These are phyloP conservation scores for Circinella umbellata DNA, from an alignment of 371 early-diverging fungal genomes.

Conservation along the genomic window DNA sequence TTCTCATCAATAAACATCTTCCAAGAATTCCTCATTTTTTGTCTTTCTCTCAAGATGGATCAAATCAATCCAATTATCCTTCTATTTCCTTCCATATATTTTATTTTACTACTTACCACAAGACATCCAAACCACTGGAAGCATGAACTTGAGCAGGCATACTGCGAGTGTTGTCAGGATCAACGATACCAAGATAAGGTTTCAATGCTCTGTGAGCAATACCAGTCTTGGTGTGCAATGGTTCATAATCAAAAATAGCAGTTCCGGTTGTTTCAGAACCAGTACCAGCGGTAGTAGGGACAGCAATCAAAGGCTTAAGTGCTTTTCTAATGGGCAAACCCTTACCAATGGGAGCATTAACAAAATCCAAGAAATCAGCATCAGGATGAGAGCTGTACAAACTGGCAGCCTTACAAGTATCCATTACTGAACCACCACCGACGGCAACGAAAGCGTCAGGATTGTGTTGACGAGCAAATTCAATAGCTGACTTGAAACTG, in stretches of 20 bases:
- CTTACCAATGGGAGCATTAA: conserved; percentile 93
- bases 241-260: conserved; percentile 89
- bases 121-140: conserved; percentile 87
- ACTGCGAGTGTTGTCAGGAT: conserved; percentile 85
- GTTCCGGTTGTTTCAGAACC: conserved; percentile 93
- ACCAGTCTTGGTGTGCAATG: conserved; percentile 87
- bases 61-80: too few relatives aligned
- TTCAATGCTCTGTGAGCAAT: conserved; percentile 88
- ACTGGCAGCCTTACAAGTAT: conserved; percentile 92
- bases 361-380: conserved; percentile 89
- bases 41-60: background rate
- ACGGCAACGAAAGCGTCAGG: conserved; percentile 91
- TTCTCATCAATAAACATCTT: background rate
- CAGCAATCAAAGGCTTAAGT: conserved; percentile 82
- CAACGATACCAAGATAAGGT: conserved; percentile 87
- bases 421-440: conserved; percentile 94
- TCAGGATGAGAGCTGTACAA: conserved; percentile 83
- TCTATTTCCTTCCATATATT: background rate
- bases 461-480: conserved; percentile 72
- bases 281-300: conserved; percentile 87
- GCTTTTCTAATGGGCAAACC: conserved; percentile 75
- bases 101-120: conserved; percentile 53
- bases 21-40: background rate
- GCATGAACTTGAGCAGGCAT: conserved; percentile 88
- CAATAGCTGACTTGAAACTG: conserved; percentile 80